Conservation (phyloP, 305 asterid genomes). For the Lippia alba region DNA sequence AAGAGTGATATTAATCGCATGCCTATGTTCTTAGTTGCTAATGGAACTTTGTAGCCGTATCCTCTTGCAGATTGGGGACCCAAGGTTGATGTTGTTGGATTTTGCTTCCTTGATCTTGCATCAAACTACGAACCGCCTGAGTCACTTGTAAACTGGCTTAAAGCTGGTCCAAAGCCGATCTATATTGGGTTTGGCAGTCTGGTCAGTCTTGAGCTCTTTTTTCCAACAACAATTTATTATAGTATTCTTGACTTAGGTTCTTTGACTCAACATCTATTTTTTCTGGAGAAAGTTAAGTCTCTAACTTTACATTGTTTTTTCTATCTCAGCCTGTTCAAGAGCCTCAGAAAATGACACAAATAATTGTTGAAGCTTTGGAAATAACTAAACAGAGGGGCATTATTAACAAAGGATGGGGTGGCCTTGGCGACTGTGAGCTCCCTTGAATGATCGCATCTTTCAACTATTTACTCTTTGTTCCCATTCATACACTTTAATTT, state of each 20-base stretch:
- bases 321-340: slow-evolving; percentile 89
- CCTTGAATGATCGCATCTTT: slow-evolving; percentile 31
- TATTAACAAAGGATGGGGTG: slow-evolving; percentile 99
- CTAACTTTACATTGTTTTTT: slow-evolving; percentile 23
- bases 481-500: slow-evolving; percentile 24
- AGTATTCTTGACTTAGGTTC: slow-evolving; percentile 18
- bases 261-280: slow-evolving; percentile 15
- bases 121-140: slow-evolving; percentile 85
- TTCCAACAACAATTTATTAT: slow-evolving; percentile 17
- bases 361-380: slow-evolving; percentile 82
- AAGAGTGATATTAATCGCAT: slow-evolving; percentile 3
- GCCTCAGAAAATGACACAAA: slow-evolving; percentile 90
- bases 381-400: slow-evolving; percentile 87
- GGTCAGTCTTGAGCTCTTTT: slow-evolving; percentile 54
- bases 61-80: slow-evolving; percentile 78
- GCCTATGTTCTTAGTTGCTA: slow-evolving; percentile 24
- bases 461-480: slow-evolving; percentile 30
- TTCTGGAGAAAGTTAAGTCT: not conserved
- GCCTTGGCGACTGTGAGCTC: slow-evolving; percentile 93
- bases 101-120: slow-evolving; percentile 98
- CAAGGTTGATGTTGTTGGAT: slow-evolving; percentile 93
- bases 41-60: slow-evolving; percentile 39
- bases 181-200: slow-evolving; percentile 98
- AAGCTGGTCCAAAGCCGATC: slow-evolving; percentile 90
- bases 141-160: slow-evolving; percentile 81